Evolutionary conservation across 2,329 filamentous ascomycete genomes (phyloP).

Genomic region (Aurifilum marmelostoma): DNA sequence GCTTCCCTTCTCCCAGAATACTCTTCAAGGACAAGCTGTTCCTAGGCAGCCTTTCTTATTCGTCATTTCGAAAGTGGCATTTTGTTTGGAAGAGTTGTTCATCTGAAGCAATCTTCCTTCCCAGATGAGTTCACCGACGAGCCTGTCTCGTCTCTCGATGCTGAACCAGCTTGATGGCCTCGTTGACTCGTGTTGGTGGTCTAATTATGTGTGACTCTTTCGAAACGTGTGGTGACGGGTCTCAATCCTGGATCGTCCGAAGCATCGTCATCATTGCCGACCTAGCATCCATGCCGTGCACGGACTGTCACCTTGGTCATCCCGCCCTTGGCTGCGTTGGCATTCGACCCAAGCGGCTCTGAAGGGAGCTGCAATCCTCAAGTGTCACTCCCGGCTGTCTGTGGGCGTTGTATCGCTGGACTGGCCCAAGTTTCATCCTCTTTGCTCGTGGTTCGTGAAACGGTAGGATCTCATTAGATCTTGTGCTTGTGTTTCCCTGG

Average conservation of each 20-base stretch:
- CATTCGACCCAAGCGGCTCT: background rate
- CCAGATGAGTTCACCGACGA: background rate
- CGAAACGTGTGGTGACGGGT: background rate
- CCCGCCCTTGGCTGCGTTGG: no score
- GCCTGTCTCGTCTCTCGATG: background rate
- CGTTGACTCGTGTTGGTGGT: background rate
- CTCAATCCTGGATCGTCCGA: background rate
- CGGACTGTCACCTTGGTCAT: background rate
- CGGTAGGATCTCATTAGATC: background rate
- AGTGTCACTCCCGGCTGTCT: background rate
- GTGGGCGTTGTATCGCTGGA: background rate
- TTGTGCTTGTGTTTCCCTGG: conserved; percentile 2
- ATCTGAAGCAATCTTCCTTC: background rate
- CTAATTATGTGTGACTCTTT: background rate
- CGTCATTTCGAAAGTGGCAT: background rate
- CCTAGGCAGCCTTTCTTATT: background rate
- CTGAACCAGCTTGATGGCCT: background rate
- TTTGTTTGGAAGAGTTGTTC: background rate
- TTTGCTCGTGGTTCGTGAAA: background rate
- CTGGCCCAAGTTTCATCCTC: background rate
- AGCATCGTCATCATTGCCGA: background rate
- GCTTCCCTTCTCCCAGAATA: background rate
- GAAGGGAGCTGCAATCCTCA: no score
- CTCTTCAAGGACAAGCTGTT: background rate
- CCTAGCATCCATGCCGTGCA: background rate